Conservation (phyloP, 2,329 filamentous ascomycete genomes). For the Periglandula ipomoeae region DNA sequence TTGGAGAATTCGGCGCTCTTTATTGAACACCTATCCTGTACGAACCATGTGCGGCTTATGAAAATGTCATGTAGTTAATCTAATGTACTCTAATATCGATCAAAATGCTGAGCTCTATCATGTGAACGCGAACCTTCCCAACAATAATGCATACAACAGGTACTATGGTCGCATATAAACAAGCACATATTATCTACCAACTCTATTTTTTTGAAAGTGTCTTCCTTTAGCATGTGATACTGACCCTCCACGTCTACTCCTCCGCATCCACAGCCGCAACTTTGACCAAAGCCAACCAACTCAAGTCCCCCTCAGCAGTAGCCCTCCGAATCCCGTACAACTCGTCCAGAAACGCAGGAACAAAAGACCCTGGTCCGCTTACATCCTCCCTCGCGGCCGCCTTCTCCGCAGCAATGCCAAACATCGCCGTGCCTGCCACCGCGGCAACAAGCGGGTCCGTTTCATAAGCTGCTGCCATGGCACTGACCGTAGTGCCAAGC, state of each 20-base stretch:
- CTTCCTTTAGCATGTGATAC: no score
- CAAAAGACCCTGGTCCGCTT: constrained; percentile 75
- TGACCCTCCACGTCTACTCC: constrained; percentile 8
- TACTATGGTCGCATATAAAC: no score
- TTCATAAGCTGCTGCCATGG: constrained; percentile 56
- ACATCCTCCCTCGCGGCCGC: constrained; percentile 58
- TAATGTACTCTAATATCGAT: not conserved
- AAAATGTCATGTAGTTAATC: not conserved
- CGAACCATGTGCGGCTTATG: not conserved
- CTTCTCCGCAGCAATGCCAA: constrained; percentile 63
- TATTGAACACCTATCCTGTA: not conserved
- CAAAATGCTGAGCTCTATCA: not conserved
- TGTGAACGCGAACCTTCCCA: no score
- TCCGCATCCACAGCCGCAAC: constrained; percentile 30
- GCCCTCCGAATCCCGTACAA: constrained; percentile 41
- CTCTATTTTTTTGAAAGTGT: no score
- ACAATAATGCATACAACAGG: no score
- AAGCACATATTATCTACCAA: no score
- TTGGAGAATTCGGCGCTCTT: not conserved
- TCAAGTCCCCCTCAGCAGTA: constrained; percentile 35
- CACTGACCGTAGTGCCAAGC: constrained; percentile 71
- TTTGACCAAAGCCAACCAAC: constrained; percentile 44
- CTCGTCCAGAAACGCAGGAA: constrained; percentile 76
- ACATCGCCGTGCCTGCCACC: constrained; percentile 65
- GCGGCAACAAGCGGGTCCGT: constrained; percentile 63